phyloP scores from a whole-genome alignment of 1,139 yeast genomes.

The Geotrichum citri-aurantii region DNA sequence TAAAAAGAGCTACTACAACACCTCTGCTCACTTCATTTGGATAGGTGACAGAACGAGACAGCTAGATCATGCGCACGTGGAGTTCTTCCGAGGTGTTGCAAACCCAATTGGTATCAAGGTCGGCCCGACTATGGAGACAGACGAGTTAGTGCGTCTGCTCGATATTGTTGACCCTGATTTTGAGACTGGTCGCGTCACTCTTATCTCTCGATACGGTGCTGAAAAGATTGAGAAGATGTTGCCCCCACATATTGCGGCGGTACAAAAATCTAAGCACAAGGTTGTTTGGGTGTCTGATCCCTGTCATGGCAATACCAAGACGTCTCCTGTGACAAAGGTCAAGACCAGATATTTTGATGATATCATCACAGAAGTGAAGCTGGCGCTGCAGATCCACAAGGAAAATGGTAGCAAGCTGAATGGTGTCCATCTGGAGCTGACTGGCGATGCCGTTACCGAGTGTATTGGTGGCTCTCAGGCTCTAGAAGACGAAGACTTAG shows the following conservation, averaged over 20 bases:
- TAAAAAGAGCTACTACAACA: conserved; percentile 36
- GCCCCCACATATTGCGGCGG: conserved; percentile 40
- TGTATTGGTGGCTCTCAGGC: conserved; percentile 43
- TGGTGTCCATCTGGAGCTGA: conserved; percentile 42
- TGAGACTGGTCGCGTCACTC: conserved; percentile 40
- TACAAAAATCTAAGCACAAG: conserved; percentile 37
- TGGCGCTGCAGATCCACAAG: conserved; percentile 37
- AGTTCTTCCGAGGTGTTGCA: conserved; percentile 41
- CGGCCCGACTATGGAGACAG: conserved; percentile 40
- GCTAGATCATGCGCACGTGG: conserved; percentile 43
- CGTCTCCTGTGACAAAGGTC: conserved; percentile 37
- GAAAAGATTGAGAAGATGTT: conserved; percentile 35
- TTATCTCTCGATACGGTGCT: conserved; percentile 42
- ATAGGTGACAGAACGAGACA: conserved; percentile 44
- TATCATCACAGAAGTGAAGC: conserved; percentile 38
- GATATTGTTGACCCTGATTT: conserved; percentile 40
- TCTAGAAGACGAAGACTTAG: conserved; percentile 39
- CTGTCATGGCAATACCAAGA: conserved; percentile 43
- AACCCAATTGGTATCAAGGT: conserved; percentile 44
- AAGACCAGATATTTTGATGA: conserved; percentile 43
- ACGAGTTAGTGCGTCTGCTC: conserved; percentile 37
- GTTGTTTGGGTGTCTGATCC: conserved; percentile 43
- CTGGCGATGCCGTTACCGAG: conserved; percentile 44
- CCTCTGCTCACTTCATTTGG: conserved; percentile 44
- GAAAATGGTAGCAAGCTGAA: conserved; percentile 34